Conservation (phyloP, 805 yeast species). For the Yamadazyma sp. region DNA sequence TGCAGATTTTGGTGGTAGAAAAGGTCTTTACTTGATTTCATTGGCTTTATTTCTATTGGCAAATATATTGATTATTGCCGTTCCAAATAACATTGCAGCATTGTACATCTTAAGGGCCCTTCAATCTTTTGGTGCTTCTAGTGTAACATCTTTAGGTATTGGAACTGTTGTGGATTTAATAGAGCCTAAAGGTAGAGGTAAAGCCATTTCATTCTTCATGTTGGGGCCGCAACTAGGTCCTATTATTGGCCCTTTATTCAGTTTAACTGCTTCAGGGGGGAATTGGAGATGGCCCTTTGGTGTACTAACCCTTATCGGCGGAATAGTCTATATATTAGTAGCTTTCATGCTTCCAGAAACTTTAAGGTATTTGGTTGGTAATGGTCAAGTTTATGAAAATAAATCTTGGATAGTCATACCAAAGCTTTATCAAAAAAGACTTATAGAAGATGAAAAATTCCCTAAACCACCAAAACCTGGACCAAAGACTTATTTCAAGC, state of each 20-base stretch:
- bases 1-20: conserved; percentile 53
- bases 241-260: conserved; percentile 32
- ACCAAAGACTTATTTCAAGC: conserved; percentile 29
- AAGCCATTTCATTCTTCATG: conserved; percentile 32
- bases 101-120: conserved; percentile 28
- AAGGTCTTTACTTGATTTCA: conserved; percentile 26
- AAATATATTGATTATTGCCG: conserved; percentile 25
- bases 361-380: conserved; percentile 35
- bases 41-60: conserved; percentile 24
- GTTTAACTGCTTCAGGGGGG: conserved; percentile 23
- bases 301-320: conserved; percentile 27
- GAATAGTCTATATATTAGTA: conserved; percentile 20
- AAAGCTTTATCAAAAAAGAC: conserved; percentile 18
- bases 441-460: conserved; percentile 23
- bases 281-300: conserved; percentile 37
- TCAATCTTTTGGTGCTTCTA: conserved; percentile 39
- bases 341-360: conserved; percentile 39
- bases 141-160: conserved; percentile 34
- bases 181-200: conserved; percentile 29
- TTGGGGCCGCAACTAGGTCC: conserved; percentile 41
- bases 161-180: conserved; percentile 34
- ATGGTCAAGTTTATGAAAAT: conserved; percentile 22
- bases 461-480: conserved; percentile 49
- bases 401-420: conserved; percentile 27
- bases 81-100: conserved; percentile 28